Conservation (phyloP, 306 rosid genomes). For the Quillaja saponaria region DNA sequence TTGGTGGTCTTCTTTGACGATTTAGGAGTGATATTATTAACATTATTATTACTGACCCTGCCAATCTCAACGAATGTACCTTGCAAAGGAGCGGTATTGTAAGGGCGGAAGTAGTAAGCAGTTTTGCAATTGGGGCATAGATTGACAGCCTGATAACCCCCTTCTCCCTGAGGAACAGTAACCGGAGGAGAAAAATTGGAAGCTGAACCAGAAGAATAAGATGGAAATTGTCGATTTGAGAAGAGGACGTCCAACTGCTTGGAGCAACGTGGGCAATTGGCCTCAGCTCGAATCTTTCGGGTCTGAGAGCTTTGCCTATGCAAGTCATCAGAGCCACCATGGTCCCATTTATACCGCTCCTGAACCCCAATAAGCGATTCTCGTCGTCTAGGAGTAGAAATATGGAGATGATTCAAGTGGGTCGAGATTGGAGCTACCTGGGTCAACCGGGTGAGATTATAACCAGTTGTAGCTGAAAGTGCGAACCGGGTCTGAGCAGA, state of each 20-base stretch:
- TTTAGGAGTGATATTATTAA: slow-evolving; percentile 21
- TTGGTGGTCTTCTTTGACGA: slow-evolving; percentile 37
- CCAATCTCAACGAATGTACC: slow-evolving; percentile 92
- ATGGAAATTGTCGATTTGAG: slow-evolving; percentile 57
- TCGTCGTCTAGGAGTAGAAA: slow-evolving; percentile 48
- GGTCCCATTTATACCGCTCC: slow-evolving; percentile 91
- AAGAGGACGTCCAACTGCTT: slow-evolving; percentile 72
- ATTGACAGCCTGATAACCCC: slow-evolving; percentile 64
- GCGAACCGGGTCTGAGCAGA: slow-evolving; percentile 26
- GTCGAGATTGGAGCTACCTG: slow-evolving; percentile 53
- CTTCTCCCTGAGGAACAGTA: slow-evolving; percentile 22
- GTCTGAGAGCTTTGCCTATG: slow-evolving; percentile 26
- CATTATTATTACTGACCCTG: slow-evolving; percentile 40
- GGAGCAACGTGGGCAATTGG: slow-evolving; percentile 87
- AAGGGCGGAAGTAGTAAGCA: slow-evolving; percentile 79
- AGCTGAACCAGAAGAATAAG: slow-evolving; percentile 16
- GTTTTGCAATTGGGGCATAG: slow-evolving; percentile 86
- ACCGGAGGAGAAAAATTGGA: slow-evolving; percentile 33
- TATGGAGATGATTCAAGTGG: slow-evolving; percentile 47
- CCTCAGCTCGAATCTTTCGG: slow-evolving; percentile 84
- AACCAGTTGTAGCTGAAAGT: not conserved
- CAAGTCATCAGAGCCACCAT: slow-evolving; percentile 70
- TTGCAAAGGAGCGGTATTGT: slow-evolving; percentile 65
- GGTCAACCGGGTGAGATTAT: slow-evolving; percentile 27
- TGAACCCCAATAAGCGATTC: slow-evolving; percentile 63